phyloP scores from a whole-genome alignment of 768 basidiomycete species.

The Daedaleopsis nitida region DNA sequence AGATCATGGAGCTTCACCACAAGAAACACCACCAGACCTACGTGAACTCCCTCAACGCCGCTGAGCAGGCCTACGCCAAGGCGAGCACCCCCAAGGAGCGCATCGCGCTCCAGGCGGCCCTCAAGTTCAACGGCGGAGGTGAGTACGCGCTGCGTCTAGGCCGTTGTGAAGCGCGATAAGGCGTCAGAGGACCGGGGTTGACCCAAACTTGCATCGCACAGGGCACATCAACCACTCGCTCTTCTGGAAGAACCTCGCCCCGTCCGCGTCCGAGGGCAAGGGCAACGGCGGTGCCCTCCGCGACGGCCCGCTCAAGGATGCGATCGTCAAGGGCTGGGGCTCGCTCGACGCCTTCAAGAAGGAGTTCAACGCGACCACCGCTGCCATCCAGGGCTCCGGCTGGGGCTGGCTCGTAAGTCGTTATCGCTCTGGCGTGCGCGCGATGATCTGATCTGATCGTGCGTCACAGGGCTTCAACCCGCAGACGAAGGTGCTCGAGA shows the following conservation, averaged over 20 bases:
- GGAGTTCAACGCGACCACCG: constrained; percentile 84
- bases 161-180: no score
- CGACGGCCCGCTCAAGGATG: constrained; percentile 71
- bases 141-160: constrained; percentile 29
- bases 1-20: constrained; percentile 97
- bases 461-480: constrained; percentile 66
- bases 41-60: constrained; percentile 89
- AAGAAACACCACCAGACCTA: constrained; percentile 96
- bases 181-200: no score
- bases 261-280: constrained; percentile 44
- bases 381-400: constrained; percentile 88
- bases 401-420: constrained; percentile 94
- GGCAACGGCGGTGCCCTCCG: constrained; percentile 66
- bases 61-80: constrained; percentile 75
- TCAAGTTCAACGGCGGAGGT: constrained; percentile 98
- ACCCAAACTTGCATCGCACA: no score
- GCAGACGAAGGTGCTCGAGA: constrained; percentile 70
- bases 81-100: constrained; percentile 71
- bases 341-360: constrained; percentile 70
- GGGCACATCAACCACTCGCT: constrained; percentile 94
- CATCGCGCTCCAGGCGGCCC: constrained; percentile 85
- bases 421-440: background rate
- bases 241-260: constrained; percentile 95
- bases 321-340: constrained; percentile 71
- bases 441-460: background rate